Conservation (phyloP, 495 filamentous ascomycete species). For the Podospora sp. region DNA sequence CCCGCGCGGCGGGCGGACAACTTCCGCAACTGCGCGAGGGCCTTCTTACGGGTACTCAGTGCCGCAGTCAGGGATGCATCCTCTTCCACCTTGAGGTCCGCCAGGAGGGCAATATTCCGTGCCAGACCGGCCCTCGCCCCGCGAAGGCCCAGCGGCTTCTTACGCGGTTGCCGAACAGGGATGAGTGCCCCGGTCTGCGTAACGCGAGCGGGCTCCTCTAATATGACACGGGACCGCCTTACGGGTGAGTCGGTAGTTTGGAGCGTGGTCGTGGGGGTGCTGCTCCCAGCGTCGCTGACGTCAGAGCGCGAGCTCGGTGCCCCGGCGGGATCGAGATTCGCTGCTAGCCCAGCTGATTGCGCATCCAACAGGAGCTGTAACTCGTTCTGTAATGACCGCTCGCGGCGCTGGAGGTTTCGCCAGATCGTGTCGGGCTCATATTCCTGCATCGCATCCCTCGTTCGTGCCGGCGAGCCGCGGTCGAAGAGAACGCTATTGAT, state of each 20-base stretch:
- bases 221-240: constrained; percentile 30
- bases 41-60: constrained; percentile 57
- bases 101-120: constrained; percentile 69
- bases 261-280: constrained; percentile 37
- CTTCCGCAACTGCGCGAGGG: constrained; percentile 61
- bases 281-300: constrained; percentile 41
- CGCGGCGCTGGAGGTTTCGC: constrained; percentile 47
- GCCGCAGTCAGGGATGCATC: constrained; percentile 60
- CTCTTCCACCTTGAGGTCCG: constrained; percentile 73
- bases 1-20: constrained; percentile 58
- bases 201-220: constrained; percentile 29
- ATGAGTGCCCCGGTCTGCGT: constrained; percentile 47
- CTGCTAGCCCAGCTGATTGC: constrained; percentile 72
- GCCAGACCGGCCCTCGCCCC: constrained; percentile 73
- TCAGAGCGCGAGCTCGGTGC: constrained; percentile 15
- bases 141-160: constrained; percentile 60
- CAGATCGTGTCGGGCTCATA: constrained; percentile 39
- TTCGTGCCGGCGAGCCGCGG: constrained; percentile 16
- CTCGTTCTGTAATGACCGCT: constrained; percentile 68
- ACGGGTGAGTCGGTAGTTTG: constrained; percentile 9
- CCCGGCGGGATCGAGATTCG: constrained; percentile 28
- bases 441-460: constrained; percentile 20
- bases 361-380: constrained; percentile 83
- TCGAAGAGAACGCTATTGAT: constrained; percentile 41
- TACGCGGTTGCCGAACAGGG: constrained; percentile 64